A percentile compares a stretch with the other conserved stretches of the same genome.
Evolutionary conservation across 2,329 filamentous ascomycete genomes (phyloP).

Genomic region (Neofusicoccum laricinum): DNA sequence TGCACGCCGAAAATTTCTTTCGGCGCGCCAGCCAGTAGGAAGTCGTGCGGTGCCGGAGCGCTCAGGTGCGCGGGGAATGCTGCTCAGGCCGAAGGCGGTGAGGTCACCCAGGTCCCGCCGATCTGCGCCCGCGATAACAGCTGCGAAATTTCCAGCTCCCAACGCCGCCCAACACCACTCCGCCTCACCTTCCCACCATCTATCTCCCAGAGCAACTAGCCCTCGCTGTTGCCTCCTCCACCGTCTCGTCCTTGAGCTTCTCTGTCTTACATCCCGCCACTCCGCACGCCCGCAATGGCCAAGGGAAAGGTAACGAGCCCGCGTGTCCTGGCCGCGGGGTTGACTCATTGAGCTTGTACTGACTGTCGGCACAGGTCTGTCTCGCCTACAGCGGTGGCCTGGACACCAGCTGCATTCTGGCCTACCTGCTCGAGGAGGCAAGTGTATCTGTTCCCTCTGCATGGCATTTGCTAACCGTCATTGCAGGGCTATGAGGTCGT

Average conservation of each 20-base stretch:
- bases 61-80: not conserved
- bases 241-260: not conserved
- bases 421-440: constrained; percentile 32
- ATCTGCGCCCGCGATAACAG: constrained; percentile 14
- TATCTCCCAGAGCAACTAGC: not conserved
- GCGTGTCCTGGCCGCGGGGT: not conserved
- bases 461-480: constrained; percentile 30
- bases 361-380: constrained; percentile 14
- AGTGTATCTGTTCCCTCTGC: constrained; percentile 19
- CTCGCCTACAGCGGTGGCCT: constrained; percentile 46
- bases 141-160: constrained; percentile 16
- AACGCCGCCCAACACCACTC: constrained; percentile 1
- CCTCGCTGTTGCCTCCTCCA: not conserved
- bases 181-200: not conserved
- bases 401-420: constrained; percentile 58
- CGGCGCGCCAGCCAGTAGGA: constrained; percentile 9
- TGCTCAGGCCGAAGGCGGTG: constrained; percentile 8
- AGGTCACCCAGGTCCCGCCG: constrained; percentile 6
- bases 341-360: constrained; percentile 16
- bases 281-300: not conserved
- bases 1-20: constrained; percentile 1
- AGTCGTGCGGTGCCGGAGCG: constrained; percentile 10
- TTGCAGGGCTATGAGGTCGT: constrained; percentile 62
- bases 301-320: constrained; percentile 16
- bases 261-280: not conserved